Percentiles rank a stretch among this genome's conserved stretches.
These are phyloP conservation scores for Lithohypha guttulata DNA, from an alignment of 2,329 filamentous ascomycete species.

Conservation along the genomic window DNA sequence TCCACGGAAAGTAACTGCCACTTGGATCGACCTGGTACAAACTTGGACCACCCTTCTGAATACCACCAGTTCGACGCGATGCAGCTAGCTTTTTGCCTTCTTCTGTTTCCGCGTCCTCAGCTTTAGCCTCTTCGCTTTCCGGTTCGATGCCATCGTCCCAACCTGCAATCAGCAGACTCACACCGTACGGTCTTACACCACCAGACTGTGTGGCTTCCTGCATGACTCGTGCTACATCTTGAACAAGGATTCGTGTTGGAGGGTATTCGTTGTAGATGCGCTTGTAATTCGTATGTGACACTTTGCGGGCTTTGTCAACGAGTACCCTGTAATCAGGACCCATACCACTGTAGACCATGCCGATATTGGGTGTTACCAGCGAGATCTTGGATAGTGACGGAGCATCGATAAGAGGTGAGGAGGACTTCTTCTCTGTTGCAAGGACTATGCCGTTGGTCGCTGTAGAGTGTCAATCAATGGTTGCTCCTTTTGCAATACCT, in stretches of 20 bases:
- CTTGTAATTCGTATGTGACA: slow-evolving; percentile 97
- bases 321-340: slow-evolving; percentile 95
- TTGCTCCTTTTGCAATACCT: slow-evolving; percentile 4
- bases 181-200: slow-evolving; percentile 92
- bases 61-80: slow-evolving; percentile 83
- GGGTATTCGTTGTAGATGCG: slow-evolving; percentile 99
- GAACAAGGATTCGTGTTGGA: slow-evolving; percentile 96
- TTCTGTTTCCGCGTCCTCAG: slow-evolving; percentile 44
- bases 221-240: slow-evolving; percentile 95
- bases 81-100: slow-evolving; percentile 60
- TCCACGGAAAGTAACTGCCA: slow-evolving; percentile 98
- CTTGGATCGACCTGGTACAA: slow-evolving; percentile 99
- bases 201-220: slow-evolving; percentile 98
- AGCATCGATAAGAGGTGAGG: slow-evolving; percentile 90
- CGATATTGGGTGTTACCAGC: slow-evolving; percentile 96
- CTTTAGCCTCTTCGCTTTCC: slow-evolving; percentile 56
- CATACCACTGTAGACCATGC: slow-evolving; percentile 99
- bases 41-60: slow-evolving; percentile 90
- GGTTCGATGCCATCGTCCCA: slow-evolving; percentile 97
- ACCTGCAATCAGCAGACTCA: slow-evolving; percentile 86
- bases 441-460: slow-evolving; percentile 98
- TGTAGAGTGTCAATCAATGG: slow-evolving; percentile 29
- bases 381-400: slow-evolving; percentile 94
- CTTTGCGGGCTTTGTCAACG: slow-evolving; percentile 95
- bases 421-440: slow-evolving; percentile 98